phyloP scores from a whole-genome alignment of 2,329 filamentous ascomycete species.

The Trichophaea hybrida region DNA sequence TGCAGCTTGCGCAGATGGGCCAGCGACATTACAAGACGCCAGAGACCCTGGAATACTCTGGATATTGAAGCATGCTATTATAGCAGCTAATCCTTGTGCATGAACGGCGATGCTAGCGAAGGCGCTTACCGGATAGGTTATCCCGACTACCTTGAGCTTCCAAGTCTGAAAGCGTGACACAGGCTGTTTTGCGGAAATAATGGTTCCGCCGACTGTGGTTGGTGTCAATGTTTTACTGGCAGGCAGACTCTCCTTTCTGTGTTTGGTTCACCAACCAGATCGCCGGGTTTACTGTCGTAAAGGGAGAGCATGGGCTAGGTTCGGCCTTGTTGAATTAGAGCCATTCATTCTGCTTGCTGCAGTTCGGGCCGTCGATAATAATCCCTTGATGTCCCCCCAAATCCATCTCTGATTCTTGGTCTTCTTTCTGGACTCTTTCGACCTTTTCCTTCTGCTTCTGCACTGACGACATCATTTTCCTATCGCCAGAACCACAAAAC shows the following conservation, averaged over 20 bases:
- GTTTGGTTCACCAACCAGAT: conserved; percentile 4
- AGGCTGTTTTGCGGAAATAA: background rate
- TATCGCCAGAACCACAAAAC: background rate
- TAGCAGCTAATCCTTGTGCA: conserved; percentile 1
- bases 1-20: background rate
- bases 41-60: background rate
- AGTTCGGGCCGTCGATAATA: conserved; percentile 3
- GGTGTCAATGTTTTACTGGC: background rate
- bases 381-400: background rate
- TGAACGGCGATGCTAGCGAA: background rate
- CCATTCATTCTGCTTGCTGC: background rate
- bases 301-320: background rate
- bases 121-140: conserved; percentile 2
- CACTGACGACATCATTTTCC: background rate
- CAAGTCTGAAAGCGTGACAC: conserved; percentile 1
- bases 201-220: conserved; percentile 1
- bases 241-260: background rate
- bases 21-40: background rate
- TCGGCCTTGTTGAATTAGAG: background rate
- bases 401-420: background rate
- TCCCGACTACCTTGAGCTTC: background rate
- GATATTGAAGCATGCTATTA: background rate
- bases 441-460: background rate
- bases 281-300: background rate
- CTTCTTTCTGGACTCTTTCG: conserved; percentile 4